Percentiles rank a stretch among this genome's conserved stretches.
Conservation (phyloP, 2,329 filamentous ascomycete genomes). For the Claviceps monticola region DNA sequence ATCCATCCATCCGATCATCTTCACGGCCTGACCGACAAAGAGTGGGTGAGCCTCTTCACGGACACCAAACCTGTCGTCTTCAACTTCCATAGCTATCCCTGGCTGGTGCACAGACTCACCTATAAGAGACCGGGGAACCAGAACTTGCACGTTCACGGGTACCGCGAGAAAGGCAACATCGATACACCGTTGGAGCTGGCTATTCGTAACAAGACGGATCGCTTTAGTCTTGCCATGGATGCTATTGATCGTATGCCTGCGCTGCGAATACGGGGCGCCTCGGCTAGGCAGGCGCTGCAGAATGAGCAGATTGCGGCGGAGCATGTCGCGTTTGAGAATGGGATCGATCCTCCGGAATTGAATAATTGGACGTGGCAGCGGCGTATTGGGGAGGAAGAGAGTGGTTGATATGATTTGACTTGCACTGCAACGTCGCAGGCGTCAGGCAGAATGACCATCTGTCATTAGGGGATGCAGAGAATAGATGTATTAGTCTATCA, state of each 20-base stretch:
- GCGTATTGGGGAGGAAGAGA: conserved; percentile 24
- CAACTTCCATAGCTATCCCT: conserved; percentile 77
- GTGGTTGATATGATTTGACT: conserved; percentile 5
- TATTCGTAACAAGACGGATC: conserved; percentile 63
- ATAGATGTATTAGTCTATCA: too few relatives aligned
- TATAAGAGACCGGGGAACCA: conserved; percentile 58
- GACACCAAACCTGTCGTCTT: conserved; percentile 60
- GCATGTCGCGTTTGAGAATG: conserved; percentile 53
- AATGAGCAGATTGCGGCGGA: conserved; percentile 50
- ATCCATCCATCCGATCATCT: conserved; percentile 57
- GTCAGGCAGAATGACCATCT: background rate
- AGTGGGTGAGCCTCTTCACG: conserved; percentile 61
- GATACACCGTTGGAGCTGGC: conserved; percentile 68
- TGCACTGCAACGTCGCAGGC: background rate
- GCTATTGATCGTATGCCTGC: conserved; percentile 55
- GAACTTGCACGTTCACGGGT: conserved; percentile 62
- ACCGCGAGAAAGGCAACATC: conserved; percentile 75
- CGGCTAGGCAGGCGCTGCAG: conserved; percentile 48
- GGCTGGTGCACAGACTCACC: conserved; percentile 62
- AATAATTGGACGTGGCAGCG: conserved; percentile 54
- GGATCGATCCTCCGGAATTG: conserved; percentile 53
- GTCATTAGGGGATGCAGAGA: too few relatives aligned
- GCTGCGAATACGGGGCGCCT: conserved; percentile 48
- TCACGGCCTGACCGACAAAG: conserved; percentile 52
- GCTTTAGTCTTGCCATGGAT: conserved; percentile 63